Evolutionary conservation across 148 eudicot species (phyloP).

Genomic region (Tetragonia tetragonoides): DNA sequence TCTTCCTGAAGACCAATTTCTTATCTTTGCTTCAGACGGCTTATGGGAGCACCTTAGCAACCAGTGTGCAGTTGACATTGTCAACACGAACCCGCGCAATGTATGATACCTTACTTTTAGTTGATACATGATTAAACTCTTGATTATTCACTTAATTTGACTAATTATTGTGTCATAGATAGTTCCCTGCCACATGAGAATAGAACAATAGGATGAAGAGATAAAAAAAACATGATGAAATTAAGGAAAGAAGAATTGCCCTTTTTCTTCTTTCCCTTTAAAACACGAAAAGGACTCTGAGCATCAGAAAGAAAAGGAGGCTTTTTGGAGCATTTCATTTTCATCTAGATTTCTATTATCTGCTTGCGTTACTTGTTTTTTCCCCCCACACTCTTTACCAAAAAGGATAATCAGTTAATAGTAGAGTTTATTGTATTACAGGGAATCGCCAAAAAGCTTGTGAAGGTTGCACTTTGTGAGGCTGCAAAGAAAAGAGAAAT

Average conservation of each 20-base stretch:
- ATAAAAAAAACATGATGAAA: too few species aligned
- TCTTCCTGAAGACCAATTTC: slow-evolving; percentile 57
- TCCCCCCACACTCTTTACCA: not conserved
- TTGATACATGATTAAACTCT: not conserved
- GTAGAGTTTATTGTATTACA: slow-evolving; percentile 14
- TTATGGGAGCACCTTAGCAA: slow-evolving; percentile 86
- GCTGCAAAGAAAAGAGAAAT: slow-evolving; percentile 92
- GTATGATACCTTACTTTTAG: slow-evolving; percentile 35
- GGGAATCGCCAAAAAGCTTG: slow-evolving; percentile 75
- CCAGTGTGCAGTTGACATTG: slow-evolving; percentile 73
- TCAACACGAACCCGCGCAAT: slow-evolving; percentile 47
- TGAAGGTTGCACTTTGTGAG: slow-evolving; percentile 61
- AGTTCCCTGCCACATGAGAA: not conserved
- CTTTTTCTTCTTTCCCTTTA: too few species aligned
- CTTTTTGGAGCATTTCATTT: too few species aligned
- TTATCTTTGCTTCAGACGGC: slow-evolving; percentile 84
- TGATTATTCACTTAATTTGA: not conserved
- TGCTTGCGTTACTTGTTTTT: not conserved
- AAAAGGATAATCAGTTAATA: not conserved
- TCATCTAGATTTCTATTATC: too few species aligned
- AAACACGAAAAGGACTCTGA: too few species aligned
- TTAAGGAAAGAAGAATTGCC: too few species aligned
- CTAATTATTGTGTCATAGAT: too few species aligned
- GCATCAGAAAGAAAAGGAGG: not conserved
- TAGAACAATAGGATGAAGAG: too few species aligned